These are phyloP conservation scores for Trametes sp. DNA, from an alignment of 1,284 basidiomycete species.

Conservation along the genomic window DNA sequence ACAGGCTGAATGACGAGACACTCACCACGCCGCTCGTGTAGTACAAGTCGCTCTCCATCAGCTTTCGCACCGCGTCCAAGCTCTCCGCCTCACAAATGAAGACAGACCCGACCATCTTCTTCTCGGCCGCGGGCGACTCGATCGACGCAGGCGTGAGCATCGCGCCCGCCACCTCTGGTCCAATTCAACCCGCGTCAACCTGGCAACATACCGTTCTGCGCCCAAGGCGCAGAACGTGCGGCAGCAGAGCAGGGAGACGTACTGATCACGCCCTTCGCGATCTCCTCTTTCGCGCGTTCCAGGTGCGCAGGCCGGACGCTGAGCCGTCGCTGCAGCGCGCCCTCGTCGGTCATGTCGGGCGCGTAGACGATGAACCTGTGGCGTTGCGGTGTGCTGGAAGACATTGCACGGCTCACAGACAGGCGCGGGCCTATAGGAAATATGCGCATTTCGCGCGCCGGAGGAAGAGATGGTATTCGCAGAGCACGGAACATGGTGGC, in stretches of 20 bases:
- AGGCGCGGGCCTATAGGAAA: background rate
- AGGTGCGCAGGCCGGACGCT: constrained; percentile 45
- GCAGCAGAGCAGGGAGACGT: constrained; percentile 16
- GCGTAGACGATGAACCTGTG: constrained; percentile 48
- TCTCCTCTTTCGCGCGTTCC: constrained; percentile 33
- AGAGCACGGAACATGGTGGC: background rate
- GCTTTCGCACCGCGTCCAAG: constrained; percentile 36
- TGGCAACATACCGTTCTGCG: no score
- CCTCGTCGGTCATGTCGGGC: constrained; percentile 48
- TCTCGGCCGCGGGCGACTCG: constrained; percentile 28
- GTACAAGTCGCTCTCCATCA: constrained; percentile 43
- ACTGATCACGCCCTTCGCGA: constrained; percentile 40
- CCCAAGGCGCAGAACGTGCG: background rate
- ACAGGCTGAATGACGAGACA: background rate
- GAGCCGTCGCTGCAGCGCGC: constrained; percentile 44
- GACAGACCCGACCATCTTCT: constrained; percentile 41
- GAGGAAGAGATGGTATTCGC: background rate
- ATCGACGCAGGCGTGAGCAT: constrained; percentile 39
- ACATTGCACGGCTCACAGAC: background rate
- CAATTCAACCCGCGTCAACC: background rate
- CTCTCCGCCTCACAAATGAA: constrained; percentile 41
- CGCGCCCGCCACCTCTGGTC: constrained; percentile 34
- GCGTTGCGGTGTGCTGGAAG: constrained; percentile 15
- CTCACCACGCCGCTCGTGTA: constrained; percentile 42
- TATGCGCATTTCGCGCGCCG: background rate